Base-by-base conservation (phyloP, 306 rosid genomes). In the Lathyrus tuberosus region DNA sequence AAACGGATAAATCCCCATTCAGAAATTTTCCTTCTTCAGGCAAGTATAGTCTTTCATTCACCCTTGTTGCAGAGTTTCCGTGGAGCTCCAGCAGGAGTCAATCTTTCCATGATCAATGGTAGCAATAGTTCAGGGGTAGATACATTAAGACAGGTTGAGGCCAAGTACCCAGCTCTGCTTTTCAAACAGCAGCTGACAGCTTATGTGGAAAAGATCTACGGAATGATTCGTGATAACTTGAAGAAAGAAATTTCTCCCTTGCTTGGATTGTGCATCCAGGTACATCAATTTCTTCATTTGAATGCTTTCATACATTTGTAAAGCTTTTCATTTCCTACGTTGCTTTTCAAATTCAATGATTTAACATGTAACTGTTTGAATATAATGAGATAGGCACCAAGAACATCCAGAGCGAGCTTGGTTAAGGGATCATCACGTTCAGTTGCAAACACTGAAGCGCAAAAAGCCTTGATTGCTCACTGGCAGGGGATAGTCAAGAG, bases 141-240 rank as follows among this genome's bases (percentile, higher is more conserved):
- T 70, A 78, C 92, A 41, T 57, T 89, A 46, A 85, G 96, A 73
- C 98, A 90, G 82, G 96, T 95, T 78, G 99, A 95, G 80, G 99
- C 99, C 52, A 95, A 91, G 78, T 95, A 95, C 76, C 99, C 99
- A 40, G 99, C 99, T n/a, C 78, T 95, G 53, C 85, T 95, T 79
- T 95, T 95, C 78, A 95, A 95, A 83, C 99, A 91, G 82, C 99
- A 95, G 93, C 99, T 95, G 70, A 91, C 99, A 18, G 99, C 99
- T 46, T 95, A 88, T 69, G 90, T 95, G 30, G 99, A 95, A 84
- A 95, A 95, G 85, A 91, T 95, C 75, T 95, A 95, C 69, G 99
- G 99, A 81, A 95, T 91, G 99, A 91, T 95, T 51, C 86, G 99
- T 80, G 99, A 95, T 80, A 95, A 95, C 76, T 74, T 95, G 76